phyloP scores from a whole-genome alignment of 148 eudicot genomes.

The Oxyria digyna region DNA sequence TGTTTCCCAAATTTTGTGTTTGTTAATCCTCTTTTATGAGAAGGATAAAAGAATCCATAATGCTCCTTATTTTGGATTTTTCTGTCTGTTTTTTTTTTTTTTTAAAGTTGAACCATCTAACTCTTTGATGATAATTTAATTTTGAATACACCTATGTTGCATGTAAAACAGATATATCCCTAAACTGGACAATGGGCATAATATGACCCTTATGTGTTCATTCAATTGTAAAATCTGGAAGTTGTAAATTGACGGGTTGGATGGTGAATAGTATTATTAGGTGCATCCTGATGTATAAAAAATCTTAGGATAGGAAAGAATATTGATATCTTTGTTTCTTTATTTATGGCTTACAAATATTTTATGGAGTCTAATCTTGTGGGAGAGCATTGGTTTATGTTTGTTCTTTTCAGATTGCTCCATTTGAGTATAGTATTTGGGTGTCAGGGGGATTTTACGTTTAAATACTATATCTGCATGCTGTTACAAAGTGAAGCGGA shows the following conservation, averaged over 20 bases:
- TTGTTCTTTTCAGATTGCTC: not conserved
- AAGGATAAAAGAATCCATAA: not conserved
- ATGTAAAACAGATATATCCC: not conserved
- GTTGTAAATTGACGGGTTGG: not conserved
- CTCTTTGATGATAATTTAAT: not conserved
- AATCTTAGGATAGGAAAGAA: not conserved
- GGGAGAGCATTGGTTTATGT: not conserved
- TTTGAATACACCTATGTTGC: not conserved
- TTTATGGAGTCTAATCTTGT: not conserved
- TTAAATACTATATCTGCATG: not conserved
- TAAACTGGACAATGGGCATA: not conserved
- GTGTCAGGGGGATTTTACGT: not conserved
- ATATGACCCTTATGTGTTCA: not conserved
- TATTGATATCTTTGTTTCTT: not conserved
- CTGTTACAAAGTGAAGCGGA: not conserved
- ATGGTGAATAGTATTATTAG: not conserved
- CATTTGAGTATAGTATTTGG: not conserved
- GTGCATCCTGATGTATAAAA: not conserved
- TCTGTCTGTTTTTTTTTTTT: not conserved
- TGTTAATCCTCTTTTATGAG: not conserved
- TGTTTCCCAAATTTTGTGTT: not conserved
- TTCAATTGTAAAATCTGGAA: not conserved
- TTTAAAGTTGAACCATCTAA: not conserved
- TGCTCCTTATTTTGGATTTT: not conserved
- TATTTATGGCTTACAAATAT: not conserved